phyloP scores from a whole-genome alignment of 768 basidiomycete genomes.

The Lepiota venenata region DNA sequence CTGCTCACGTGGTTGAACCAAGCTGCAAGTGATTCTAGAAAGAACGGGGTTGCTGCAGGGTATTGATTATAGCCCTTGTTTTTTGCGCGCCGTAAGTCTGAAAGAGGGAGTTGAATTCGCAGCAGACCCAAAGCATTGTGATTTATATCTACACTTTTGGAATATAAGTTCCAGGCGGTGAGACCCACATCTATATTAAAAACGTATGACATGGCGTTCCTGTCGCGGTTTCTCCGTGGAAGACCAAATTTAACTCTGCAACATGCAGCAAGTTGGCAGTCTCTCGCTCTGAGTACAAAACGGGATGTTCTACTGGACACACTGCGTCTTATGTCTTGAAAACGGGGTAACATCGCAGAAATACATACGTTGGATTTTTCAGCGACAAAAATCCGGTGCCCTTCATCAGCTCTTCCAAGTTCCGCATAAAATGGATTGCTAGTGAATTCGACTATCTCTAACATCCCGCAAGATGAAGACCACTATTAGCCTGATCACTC shows the following conservation, averaged over 20 bases:
- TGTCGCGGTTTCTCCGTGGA: conserved; percentile 8
- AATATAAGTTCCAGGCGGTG: background rate
- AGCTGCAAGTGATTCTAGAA: conserved; percentile 16
- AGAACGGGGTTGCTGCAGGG: conserved; percentile 17
- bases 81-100: background rate
- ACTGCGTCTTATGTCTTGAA: background rate
- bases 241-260: background rate
- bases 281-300: background rate
- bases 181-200: background rate
- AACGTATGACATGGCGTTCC: background rate
- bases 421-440: background rate
- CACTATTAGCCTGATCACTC: conserved; percentile 21
- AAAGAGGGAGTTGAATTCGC: background rate
- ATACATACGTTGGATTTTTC: background rate
- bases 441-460: background rate
- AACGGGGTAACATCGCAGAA: conserved; percentile 7
- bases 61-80: background rate
- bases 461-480: conserved; percentile 23
- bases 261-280: background rate
- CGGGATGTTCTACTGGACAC: too few species aligned
- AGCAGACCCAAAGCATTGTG: background rate
- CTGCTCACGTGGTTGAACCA: background rate
- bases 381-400: conserved; percentile 7
- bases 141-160: background rate
- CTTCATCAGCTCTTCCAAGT: background rate